Percentiles rank a stretch among this genome's conserved stretches.
Conservation (phyloP, 768 basidiomycete species). For the Termitomyces sp. region DNA sequence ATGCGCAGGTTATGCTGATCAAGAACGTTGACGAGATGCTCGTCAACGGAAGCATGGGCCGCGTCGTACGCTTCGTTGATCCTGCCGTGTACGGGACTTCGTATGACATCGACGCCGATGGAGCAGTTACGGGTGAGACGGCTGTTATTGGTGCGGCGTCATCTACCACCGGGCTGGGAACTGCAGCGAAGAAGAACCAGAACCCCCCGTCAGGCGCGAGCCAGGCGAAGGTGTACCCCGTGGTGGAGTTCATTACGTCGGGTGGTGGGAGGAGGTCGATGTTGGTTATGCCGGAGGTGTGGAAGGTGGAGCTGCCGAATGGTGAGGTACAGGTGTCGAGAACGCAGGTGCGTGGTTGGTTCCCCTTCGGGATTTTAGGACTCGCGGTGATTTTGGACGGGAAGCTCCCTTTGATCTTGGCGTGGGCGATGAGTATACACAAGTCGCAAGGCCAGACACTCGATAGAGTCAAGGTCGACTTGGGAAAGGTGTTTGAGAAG, state of each 20-base stretch:
- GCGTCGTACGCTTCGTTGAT: slow-evolving; percentile 71
- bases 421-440: slow-evolving; percentile 99
- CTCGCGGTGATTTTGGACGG: neutral
- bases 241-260: slow-evolving; percentile 75
- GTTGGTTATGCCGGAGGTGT: slow-evolving; percentile 67
- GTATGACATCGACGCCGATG: slow-evolving; percentile 28
- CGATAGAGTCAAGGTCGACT: slow-evolving; percentile 91
- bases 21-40: slow-evolving; percentile 90
- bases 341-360: slow-evolving; percentile 64
- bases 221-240: slow-evolving; percentile 44
- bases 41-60: slow-evolving; percentile 95
- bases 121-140: slow-evolving; percentile 26
- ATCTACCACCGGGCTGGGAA: slow-evolving; percentile 19
- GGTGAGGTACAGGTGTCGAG: slow-evolving; percentile 82
- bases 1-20: slow-evolving; percentile 93
- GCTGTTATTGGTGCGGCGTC: slow-evolving; percentile 31
- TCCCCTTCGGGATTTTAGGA: neutral
- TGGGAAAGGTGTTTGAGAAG: slow-evolving; percentile 91
- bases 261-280: slow-evolving; percentile 53
- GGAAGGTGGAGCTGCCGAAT: slow-evolving; percentile 87
- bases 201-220: slow-evolving; percentile 18
- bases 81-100: slow-evolving; percentile 45
- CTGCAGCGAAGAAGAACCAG: slow-evolving; percentile 29
- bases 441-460: slow-evolving; percentile 98
- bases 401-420: slow-evolving; percentile 82